Conservation (phyloP, 2,329 filamentous ascomycete species). For the Neonectria ditissima region DNA sequence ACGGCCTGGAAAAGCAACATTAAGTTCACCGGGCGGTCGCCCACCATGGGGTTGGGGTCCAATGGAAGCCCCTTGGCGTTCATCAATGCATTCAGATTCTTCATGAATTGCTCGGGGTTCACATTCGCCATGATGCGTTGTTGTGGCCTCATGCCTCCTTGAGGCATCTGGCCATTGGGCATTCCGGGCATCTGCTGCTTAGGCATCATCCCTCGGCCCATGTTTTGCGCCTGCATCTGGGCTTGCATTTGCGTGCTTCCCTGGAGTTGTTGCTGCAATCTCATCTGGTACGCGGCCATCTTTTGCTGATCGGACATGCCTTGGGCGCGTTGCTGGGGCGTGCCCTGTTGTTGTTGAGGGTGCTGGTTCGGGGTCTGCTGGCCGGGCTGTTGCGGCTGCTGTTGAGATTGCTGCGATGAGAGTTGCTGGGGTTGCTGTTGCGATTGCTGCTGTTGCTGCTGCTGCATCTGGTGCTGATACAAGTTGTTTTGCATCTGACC, state of each 20-base stretch:
- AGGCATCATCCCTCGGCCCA: slow-evolving; percentile 64
- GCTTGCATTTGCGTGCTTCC: slow-evolving; percentile 62
- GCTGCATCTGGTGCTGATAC: slow-evolving; percentile 56
- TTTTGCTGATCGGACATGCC: slow-evolving; percentile 75
- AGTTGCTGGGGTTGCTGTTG: slow-evolving; percentile 59
- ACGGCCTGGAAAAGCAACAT: slow-evolving; percentile 83
- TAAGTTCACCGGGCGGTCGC: slow-evolving; percentile 79
- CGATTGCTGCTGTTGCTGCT: slow-evolving; percentile 56
- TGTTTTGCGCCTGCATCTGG: slow-evolving; percentile 62
- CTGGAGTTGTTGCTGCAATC: slow-evolving; percentile 81
- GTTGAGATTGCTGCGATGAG: slow-evolving; percentile 55
- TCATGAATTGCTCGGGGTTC: slow-evolving; percentile 78
- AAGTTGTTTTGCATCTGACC: slow-evolving; percentile 60
- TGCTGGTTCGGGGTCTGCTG: slow-evolving; percentile 32
- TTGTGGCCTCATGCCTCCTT: slow-evolving; percentile 64
- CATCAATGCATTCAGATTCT: slow-evolving; percentile 83
- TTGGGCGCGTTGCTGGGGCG: slow-evolving; percentile 51
- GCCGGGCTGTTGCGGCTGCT: slow-evolving; percentile 39
- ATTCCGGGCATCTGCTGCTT: slow-evolving; percentile 62
- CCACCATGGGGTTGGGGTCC: slow-evolving; percentile 79
- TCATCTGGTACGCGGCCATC: slow-evolving; percentile 83
- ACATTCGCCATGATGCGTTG: slow-evolving; percentile 56
- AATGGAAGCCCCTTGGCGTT: slow-evolving; percentile 77
- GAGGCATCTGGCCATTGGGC: slow-evolving; percentile 68
- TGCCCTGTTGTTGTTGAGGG: slow-evolving; percentile 50